Evolutionary conservation across 129 eudicot species (phyloP).

Genomic region (Centella asiatica): DNA sequence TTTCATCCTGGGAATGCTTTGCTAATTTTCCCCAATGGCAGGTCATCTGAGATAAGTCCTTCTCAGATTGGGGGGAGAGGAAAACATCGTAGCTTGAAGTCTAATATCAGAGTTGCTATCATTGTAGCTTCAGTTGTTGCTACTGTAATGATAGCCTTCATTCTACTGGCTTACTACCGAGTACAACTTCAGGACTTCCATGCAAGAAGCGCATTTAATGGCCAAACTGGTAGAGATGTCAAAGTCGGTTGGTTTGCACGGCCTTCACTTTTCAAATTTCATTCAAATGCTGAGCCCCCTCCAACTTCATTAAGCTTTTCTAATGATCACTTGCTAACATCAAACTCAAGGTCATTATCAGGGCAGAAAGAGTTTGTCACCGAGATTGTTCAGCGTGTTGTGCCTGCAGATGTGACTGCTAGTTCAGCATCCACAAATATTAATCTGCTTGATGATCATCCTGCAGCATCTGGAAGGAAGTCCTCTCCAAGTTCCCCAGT

Average conservation of each 20-base stretch:
- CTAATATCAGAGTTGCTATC: conserved; percentile 58
- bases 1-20: conserved; percentile 71
- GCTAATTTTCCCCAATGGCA: conserved; percentile 24
- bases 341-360: conserved; percentile 71
- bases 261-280: conserved; percentile 48
- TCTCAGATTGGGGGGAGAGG: conserved; percentile 7
- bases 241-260: conserved; percentile 52
- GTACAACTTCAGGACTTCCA: conserved; percentile 54
- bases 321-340: conserved; percentile 66
- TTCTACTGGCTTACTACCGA: conserved; percentile 63
- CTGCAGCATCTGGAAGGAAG: conserved; percentile 63
- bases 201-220: conserved; percentile 43
- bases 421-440: conserved; percentile 38
- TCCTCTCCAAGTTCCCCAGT: conserved; percentile 79
- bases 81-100: conserved; percentile 37
- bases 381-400: conserved; percentile 40
- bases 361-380: conserved; percentile 59
- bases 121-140: conserved; percentile 85
- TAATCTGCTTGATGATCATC: conserved; percentile 33
- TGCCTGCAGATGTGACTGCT: conserved; percentile 25
- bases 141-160: conserved; percentile 66
- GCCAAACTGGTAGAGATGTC: conserved; percentile 47
- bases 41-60: conserved; percentile 16
- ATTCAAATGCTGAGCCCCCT: conserved; percentile 26
- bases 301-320: conserved; percentile 75